Conservation (phyloP, 1,139 yeast genomes). For the Kurtzmaniella quercitrusa region DNA sequence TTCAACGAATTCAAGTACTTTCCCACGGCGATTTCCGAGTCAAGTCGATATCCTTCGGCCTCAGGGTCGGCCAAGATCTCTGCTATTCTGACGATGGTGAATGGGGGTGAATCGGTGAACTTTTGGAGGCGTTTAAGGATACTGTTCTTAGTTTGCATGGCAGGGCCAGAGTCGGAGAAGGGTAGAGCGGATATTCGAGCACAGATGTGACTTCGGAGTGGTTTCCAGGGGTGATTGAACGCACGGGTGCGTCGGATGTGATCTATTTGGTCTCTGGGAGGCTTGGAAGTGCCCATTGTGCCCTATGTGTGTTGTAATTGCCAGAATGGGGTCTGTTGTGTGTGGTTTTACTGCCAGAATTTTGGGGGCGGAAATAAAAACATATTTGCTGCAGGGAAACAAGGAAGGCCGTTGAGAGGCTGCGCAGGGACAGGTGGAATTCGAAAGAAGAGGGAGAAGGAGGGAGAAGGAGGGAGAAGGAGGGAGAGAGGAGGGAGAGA, state of each 20-base stretch:
- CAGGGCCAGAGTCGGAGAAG: conserved; percentile 5
- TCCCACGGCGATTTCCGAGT: conserved; percentile 20
- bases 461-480: no score
- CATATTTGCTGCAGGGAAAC: not conserved
- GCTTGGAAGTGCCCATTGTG: not conserved
- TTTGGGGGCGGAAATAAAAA: not conserved
- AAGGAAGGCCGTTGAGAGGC: not conserved
- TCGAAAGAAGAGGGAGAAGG: not conserved
- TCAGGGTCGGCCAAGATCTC: conserved; percentile 46
- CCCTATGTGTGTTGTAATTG: not conserved
- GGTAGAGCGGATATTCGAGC: not conserved
- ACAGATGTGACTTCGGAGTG: not conserved
- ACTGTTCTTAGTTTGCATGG: conserved; percentile 16
- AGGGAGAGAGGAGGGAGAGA: no score
- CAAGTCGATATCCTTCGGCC: conserved; percentile 26
- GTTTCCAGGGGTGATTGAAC: not conserved
- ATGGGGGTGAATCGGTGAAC: conserved; percentile 47
- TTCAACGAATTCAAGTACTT: conserved; percentile 29
- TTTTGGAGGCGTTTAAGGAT: conserved; percentile 11
- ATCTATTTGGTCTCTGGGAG: not conserved
- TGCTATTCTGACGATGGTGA: conserved; percentile 51
- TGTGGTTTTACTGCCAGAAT: not conserved
- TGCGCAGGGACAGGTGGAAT: not conserved
- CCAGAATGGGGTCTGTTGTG: not conserved
- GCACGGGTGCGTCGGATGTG: not conserved